These are phyloP conservation scores for Reticulascus tulasneorum DNA, from an alignment of 2,329 filamentous ascomycete species.

Conservation along the genomic window DNA sequence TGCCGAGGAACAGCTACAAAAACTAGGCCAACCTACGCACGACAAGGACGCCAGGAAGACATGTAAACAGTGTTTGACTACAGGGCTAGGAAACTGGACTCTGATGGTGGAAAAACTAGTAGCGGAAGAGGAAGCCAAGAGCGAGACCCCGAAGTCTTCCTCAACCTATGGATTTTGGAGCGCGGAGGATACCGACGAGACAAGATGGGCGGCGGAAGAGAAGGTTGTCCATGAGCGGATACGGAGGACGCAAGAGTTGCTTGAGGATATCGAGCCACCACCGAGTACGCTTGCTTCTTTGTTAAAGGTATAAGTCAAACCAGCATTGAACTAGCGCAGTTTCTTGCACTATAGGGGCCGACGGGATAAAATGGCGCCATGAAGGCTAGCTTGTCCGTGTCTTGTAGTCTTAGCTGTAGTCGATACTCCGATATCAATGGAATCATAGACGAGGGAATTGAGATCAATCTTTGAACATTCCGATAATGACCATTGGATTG, in stretches of 20 bases:
- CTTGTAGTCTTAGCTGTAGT: too few species aligned
- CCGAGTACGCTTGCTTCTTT: constrained; percentile 27
- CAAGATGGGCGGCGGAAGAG: constrained; percentile 52
- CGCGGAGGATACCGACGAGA: constrained; percentile 27
- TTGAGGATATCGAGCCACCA: constrained; percentile 44
- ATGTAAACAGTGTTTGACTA: constrained; percentile 73
- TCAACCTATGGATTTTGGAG: constrained; percentile 39
- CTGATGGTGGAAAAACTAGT: constrained; percentile 70
- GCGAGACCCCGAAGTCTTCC: constrained; percentile 20
- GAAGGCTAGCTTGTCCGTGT: too few species aligned
- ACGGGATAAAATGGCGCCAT: too few species aligned
- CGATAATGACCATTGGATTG: too few species aligned
- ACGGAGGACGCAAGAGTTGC: constrained; percentile 45
- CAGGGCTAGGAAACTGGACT: constrained; percentile 77
- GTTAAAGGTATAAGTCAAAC: constrained; percentile 34
- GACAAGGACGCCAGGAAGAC: constrained; percentile 36
- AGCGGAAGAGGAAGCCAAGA: constrained; percentile 39
- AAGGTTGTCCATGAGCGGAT: constrained; percentile 50
- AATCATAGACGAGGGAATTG: too few species aligned
- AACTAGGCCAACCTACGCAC: constrained; percentile 21
- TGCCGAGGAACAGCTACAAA: constrained; percentile 64
- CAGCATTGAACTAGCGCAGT: too few species aligned
- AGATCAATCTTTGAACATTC: too few species aligned
- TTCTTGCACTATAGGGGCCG: too few species aligned
- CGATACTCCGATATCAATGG: too few species aligned